These are phyloP conservation scores for Herpotrichia juniperi DNA, from an alignment of 2,329 filamentous ascomycete species.

Conservation along the genomic window DNA sequence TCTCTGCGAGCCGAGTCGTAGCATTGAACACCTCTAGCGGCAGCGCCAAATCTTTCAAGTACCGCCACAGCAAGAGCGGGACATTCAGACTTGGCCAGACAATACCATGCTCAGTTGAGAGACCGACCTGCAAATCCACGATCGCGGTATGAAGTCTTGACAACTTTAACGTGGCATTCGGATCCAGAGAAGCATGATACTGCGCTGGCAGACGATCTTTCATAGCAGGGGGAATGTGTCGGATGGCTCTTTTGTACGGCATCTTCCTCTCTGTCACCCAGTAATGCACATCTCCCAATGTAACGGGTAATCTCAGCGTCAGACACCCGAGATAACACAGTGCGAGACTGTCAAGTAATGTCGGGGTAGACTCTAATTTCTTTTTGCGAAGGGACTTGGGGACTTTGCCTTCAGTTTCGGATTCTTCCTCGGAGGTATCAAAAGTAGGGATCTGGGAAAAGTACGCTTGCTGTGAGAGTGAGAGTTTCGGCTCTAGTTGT, in stretches of 20 bases:
- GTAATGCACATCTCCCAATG: conserved; percentile 70
- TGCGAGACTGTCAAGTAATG: conserved; percentile 74
- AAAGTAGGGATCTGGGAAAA: conserved; percentile 57
- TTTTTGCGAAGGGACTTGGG: conserved; percentile 47
- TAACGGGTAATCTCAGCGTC: conserved; percentile 77
- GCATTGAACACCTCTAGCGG: conserved; percentile 72
- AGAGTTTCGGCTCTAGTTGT: conserved; percentile 56
- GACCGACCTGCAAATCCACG: conserved; percentile 67
- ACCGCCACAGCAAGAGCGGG: conserved; percentile 70
- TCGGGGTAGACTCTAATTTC: conserved; percentile 63
- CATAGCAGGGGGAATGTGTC: conserved; percentile 67
- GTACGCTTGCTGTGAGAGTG: conserved; percentile 39
- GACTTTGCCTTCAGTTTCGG: conserved; percentile 45
- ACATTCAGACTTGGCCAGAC: conserved; percentile 75
- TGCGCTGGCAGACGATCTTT: conserved; percentile 66
- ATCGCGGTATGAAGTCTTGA: conserved; percentile 70
- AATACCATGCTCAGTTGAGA: conserved; percentile 71
- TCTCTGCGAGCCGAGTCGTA: conserved; percentile 61
- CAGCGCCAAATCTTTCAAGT: conserved; percentile 73
- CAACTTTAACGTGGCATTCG: conserved; percentile 51
- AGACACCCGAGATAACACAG: conserved; percentile 81
- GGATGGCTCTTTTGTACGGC: conserved; percentile 70
- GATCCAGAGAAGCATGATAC: conserved; percentile 67
- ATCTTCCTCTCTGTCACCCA: conserved; percentile 74
- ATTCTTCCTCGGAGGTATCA: conserved; percentile 61